Evolutionary conservation across 2,329 filamentous ascomycete species (phyloP).

Genomic region (Neonectria hederae): DNA sequence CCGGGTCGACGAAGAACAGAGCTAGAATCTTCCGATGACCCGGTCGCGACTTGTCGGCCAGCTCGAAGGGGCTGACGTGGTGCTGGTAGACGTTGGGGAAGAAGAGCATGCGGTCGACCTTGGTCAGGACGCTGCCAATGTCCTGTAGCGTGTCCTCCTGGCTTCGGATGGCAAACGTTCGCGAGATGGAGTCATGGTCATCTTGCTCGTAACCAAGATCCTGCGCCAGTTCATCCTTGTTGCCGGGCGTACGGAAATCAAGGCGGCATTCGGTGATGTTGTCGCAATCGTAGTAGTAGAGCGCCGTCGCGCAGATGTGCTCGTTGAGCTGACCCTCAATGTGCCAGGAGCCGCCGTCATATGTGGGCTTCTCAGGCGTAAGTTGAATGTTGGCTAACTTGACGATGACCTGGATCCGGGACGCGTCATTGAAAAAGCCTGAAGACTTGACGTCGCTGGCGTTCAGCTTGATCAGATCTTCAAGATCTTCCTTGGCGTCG

Average conservation of each 20-base stretch:
- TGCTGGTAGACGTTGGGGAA: conserved; percentile 67
- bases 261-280: conserved; percentile 66
- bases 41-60: conserved; percentile 60
- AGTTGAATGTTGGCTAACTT: conserved; percentile 71
- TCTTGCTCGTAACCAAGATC: conserved; percentile 41
- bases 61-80: conserved; percentile 59
- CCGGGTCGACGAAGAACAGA: conserved; percentile 69
- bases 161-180: conserved; percentile 48
- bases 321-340: conserved; percentile 68
- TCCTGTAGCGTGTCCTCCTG: conserved; percentile 41
- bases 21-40: conserved; percentile 69
- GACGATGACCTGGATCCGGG: conserved; percentile 67
- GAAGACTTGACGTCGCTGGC: conserved; percentile 38
- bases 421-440: conserved; percentile 43
- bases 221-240: conserved; percentile 38
- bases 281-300: conserved; percentile 69
- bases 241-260: conserved; percentile 57
- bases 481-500: conserved; percentile 13
- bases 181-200: conserved; percentile 47
- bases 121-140: conserved; percentile 59
- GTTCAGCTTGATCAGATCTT: conserved; percentile 19
- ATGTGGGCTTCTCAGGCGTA: conserved; percentile 65
- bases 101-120: conserved; percentile 59
- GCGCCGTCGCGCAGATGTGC: conserved; percentile 68
- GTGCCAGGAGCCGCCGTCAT: conserved; percentile 64